Evolutionary conservation across 345 rosid species (phyloP).

Genomic region (Brassica napus): DNA sequence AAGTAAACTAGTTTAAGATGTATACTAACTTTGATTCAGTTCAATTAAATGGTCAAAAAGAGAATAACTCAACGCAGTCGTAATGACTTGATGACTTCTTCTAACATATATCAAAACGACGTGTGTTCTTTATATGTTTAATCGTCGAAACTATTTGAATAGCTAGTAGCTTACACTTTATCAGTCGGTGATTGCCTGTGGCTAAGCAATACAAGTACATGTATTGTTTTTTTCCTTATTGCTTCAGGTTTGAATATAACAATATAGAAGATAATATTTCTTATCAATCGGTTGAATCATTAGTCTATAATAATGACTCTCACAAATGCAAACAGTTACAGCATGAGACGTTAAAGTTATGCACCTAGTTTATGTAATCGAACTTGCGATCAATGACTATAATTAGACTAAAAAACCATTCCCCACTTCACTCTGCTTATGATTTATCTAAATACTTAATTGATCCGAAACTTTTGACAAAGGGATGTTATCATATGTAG

Average conservation of each 20-base stretch:
- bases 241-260: not conserved
- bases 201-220: not conserved
- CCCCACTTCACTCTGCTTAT: not conserved
- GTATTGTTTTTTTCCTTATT: not conserved
- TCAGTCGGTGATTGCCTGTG: slow-evolving; percentile 11
- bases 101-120: slow-evolving; percentile 2
- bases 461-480: not conserved
- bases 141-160: not conserved
- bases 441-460: not conserved
- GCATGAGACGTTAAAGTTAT: not conserved
- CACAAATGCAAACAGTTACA: not conserved
- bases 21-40: not conserved
- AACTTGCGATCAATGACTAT: not conserved
- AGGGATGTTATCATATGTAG: not conserved
- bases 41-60: slow-evolving; percentile 23
- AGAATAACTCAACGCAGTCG: not conserved
- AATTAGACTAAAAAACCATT: not conserved
- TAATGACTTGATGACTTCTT: slow-evolving; percentile 8
- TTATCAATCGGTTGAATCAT: not conserved
- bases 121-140: not conserved
- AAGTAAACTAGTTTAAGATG: slow-evolving; percentile 4
- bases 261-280: not conserved
- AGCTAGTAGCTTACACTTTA: slow-evolving; percentile 2
- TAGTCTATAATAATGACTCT: not conserved
- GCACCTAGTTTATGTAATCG: not conserved